Base-by-base conservation (phyloP, 1,139 yeast species). In the Suhomyces coccinellae region DNA sequence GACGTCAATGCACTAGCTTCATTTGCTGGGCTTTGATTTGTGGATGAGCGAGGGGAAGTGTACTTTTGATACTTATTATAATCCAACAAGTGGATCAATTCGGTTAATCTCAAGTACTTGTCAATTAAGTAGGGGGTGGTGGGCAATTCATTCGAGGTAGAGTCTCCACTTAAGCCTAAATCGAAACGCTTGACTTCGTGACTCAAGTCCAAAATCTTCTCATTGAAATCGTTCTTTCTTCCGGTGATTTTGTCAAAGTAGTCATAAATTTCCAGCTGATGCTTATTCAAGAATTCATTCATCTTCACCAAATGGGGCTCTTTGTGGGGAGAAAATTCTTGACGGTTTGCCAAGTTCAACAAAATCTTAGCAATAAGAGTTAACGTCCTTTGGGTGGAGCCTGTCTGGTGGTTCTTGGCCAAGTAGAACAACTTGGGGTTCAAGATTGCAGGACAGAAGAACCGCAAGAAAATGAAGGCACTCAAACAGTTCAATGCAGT, bases 401-500 rank as follows among this genome's bases (percentile, higher is more conserved):
- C 88, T 10, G 82, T 75, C 48, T 89, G 89, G 56, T 87, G 93
- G 39, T 78, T 74, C 46, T 80, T 77, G 1, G 89, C 80, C 41
- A 93, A 71, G 51, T 84, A 83, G 61, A 89, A 90, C 38, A 89
- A 65, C 57, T 89, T 89, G 0, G 98, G 98, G 57, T 89, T 90
- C 56, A 93, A 69, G 35, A 93, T 79, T 0, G 96, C 96, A 0
- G 98, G 98, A 58, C 97, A 91, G 54, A 89, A 82, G 61, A 88
- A 90, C 50, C 98, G 71, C 50, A 93, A 67, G 61, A 93, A 93
- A 17, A 93, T 69, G 57, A 93, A 87, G 1, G 96, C 91, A 24
- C 95, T 80, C 30, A 91, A 69, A 46, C 95, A 86, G 57, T 90
- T 83, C 46, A 85, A 63, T 1, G 87, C 75, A 1, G 82, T 73